Conservation (phyloP, 2,329 filamentous ascomycete species). For the Trichoderma sp. region DNA sequence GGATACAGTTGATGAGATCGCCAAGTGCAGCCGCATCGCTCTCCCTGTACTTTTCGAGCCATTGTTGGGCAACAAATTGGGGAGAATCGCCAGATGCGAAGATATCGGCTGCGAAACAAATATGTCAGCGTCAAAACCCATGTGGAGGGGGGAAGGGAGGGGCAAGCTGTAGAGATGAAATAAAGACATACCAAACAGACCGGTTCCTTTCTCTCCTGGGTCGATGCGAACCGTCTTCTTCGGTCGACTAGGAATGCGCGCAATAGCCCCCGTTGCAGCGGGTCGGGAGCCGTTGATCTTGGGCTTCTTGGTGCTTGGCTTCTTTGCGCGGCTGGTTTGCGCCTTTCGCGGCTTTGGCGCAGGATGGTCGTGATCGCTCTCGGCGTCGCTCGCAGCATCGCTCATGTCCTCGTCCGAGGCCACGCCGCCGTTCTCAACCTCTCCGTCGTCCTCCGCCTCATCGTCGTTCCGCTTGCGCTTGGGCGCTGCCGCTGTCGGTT, state of each 20-base stretch:
- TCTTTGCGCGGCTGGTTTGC: conserved; percentile 47
- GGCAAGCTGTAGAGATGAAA: neutral
- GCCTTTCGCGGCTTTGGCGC: conserved; percentile 39
- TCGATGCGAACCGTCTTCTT: conserved; percentile 56
- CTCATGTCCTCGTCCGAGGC: conserved; percentile 46
- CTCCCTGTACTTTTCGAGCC: conserved; percentile 56
- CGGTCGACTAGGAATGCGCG: conserved; percentile 50
- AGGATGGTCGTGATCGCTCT: conserved; percentile 44
- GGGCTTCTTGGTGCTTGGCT: conserved; percentile 61
- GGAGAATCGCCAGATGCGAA: conserved; percentile 58
- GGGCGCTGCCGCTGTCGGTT: conserved; percentile 40
- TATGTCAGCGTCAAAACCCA: neutral
- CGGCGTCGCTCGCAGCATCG: conserved; percentile 44
- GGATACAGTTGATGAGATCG: conserved; percentile 64
- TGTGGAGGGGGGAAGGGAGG: conserved; percentile 25
- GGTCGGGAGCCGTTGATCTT: conserved; percentile 57
- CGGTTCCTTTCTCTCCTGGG: conserved; percentile 49
- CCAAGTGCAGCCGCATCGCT: conserved; percentile 55
- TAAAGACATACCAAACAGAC: conserved; percentile 52
- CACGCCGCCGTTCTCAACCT: conserved; percentile 47
- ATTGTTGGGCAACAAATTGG: conserved; percentile 57
- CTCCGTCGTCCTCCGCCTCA: conserved; percentile 45
- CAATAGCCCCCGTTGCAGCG: conserved; percentile 35
- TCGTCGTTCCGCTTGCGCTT: conserved; percentile 59
- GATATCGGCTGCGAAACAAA: conserved; percentile 51